Evolutionary conservation across 805 yeast genomes (phyloP).

Genomic region (Metschnikowia continentalis): DNA sequence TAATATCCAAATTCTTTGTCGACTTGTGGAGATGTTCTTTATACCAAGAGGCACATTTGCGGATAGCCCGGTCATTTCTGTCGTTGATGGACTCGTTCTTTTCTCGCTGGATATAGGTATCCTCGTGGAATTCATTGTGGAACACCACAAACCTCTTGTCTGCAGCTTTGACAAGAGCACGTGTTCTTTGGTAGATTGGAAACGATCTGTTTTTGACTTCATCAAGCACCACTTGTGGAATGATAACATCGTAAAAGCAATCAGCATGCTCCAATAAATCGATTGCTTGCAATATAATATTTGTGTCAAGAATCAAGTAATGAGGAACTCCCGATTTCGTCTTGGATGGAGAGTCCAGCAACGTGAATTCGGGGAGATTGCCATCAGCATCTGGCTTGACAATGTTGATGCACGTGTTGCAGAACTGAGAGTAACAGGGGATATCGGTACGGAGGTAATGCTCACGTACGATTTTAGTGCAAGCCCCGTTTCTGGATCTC

Average conservation of each 20-base stretch:
- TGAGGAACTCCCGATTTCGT: slow-evolving; percentile 58
- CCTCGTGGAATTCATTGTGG: slow-evolving; percentile 84
- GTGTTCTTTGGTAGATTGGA: slow-evolving; percentile 81
- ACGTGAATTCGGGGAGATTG: slow-evolving; percentile 57
- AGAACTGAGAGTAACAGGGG: slow-evolving; percentile 78
- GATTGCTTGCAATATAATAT: slow-evolving; percentile 81
- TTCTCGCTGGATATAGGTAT: slow-evolving; percentile 61
- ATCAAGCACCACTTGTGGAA: slow-evolving; percentile 94
- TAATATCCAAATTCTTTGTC: slow-evolving; percentile 39
- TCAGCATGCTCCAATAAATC: slow-evolving; percentile 77
- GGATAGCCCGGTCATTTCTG: slow-evolving; percentile 85
- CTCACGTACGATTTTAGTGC: slow-evolving; percentile 87
- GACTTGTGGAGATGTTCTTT: slow-evolving; percentile 51
- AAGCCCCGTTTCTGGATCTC: slow-evolving; percentile 83
- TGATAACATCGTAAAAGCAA: slow-evolving; percentile 80
- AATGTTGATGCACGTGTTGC: slow-evolving; percentile 55
- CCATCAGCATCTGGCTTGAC: slow-evolving; percentile 65
- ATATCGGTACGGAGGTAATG: slow-evolving; percentile 91
- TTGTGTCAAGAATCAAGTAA: slow-evolving; percentile 82
- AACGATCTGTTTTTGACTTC: slow-evolving; percentile 85
- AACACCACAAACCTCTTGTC: slow-evolving; percentile 84
- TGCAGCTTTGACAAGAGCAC: slow-evolving; percentile 69
- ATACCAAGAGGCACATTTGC: slow-evolving; percentile 72
- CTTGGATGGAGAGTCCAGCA: slow-evolving; percentile 57
- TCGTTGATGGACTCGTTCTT: slow-evolving; percentile 77